Percentiles rank a stretch among this genome's conserved stretches.
Evolutionary conservation across 2,329 filamentous ascomycete genomes (phyloP).

Genomic region (Exophiala calicioides): DNA sequence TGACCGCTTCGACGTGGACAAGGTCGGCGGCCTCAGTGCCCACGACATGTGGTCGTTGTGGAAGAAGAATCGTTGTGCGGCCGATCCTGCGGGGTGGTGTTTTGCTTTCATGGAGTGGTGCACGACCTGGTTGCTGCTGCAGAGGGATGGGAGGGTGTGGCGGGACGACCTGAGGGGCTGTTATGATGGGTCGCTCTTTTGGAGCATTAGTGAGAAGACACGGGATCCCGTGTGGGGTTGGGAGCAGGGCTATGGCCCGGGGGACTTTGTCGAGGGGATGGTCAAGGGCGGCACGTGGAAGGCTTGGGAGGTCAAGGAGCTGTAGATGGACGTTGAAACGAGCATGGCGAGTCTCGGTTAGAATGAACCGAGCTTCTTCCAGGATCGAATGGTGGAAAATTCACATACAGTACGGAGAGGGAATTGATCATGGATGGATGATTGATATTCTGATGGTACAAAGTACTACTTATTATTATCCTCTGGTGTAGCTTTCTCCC

Average conservation of each 20-base stretch:
- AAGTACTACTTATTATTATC: too few relatives aligned
- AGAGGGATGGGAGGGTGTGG: slow-evolving; percentile 34
- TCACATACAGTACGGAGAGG: too few relatives aligned
- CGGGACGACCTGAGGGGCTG: slow-evolving; percentile 35
- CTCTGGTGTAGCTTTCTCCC: too few relatives aligned
- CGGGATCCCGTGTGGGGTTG: slow-evolving; percentile 3
- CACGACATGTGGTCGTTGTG: slow-evolving; percentile 42
- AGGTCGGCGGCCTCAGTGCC: slow-evolving; percentile 42
- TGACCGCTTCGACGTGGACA: slow-evolving; percentile 44
- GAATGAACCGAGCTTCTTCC: neutral
- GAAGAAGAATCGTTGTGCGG: slow-evolving; percentile 44
- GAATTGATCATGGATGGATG: too few relatives aligned
- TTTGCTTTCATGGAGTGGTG: slow-evolving; percentile 30
- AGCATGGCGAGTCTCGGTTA: neutral
- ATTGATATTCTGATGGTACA: too few relatives aligned
- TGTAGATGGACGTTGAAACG: neutral
- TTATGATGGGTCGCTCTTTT: slow-evolving; percentile 34
- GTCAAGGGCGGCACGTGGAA: slow-evolving; percentile 22
- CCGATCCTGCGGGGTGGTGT: slow-evolving; percentile 50
- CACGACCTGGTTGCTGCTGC: slow-evolving; percentile 35
- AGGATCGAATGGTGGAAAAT: too few relatives aligned
- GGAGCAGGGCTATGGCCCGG: slow-evolving; percentile 24
- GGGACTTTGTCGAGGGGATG: slow-evolving; percentile 22
- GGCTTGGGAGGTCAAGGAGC: slow-evolving; percentile 23
- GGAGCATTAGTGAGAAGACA: slow-evolving; percentile 20